Base-by-base conservation (phyloP, 768 basidiomycete species). In the Rhodotorula sphaerocarpa region DNA sequence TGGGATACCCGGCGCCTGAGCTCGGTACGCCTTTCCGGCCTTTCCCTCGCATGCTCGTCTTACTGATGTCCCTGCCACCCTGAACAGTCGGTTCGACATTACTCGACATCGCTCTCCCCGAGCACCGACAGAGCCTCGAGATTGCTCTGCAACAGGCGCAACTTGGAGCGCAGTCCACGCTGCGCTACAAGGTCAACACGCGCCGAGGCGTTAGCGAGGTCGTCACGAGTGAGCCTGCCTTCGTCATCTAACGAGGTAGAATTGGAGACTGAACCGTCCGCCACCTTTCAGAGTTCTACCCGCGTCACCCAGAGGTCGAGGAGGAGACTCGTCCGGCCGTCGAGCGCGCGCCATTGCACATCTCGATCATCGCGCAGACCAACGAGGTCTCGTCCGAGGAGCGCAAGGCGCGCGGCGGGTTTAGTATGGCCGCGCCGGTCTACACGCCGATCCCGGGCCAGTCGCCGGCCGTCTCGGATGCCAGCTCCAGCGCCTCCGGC, bases 161-260 rank as follows among this genome's bases (percentile, higher is more conserved):
- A 15, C 55, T 62, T 33, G 74, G 74, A 43, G 47, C 60, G 5
- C 71, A 70, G 7, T 69, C 73, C 3, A 59, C 71, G 14, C 61
- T 78, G 14, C 74, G 72, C 14, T 76, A 78, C 70, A 71, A 73
- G 61, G 44, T 77, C 20, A 67, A 72, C 27, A 70, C 71, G 16
- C 66, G 69, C 20, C 73, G 76, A 0, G 63, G 60, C 4, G 54
- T 57, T 34, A 60, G 73, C 58, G 73, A 77, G n/a, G 76, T 77
- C 56, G 71, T 75, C 21, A 74, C 77, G 14, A 71, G 67, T 68
- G 31, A 39, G 62, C 56, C 12, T 9, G 2, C n/a, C 28, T 23
- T 10, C 6, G 20, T 34, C 30, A 2, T 23, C 12, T 30, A 10
- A 9, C 10, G 36, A 39, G 10, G 9, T 16, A 39, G 9, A 39